These are phyloP conservation scores for Detonula confervacea DNA, from an alignment of 352 stramenopile species.

Conservation along the genomic window DNA sequence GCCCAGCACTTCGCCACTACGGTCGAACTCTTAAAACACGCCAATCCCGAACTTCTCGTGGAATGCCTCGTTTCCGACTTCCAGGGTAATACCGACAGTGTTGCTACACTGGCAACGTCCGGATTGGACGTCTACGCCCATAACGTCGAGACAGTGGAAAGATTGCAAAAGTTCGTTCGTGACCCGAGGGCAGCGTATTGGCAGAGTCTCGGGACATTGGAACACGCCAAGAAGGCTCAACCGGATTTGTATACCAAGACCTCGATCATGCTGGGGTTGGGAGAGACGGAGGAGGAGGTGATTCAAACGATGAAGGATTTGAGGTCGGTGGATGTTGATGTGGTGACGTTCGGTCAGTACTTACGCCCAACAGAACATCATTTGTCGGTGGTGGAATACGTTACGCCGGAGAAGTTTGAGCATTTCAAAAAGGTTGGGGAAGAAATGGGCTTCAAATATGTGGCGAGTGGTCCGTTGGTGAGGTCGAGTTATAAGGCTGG, in stretches of 20 bases:
- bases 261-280: constrained; percentile 98
- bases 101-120: constrained; percentile 93
- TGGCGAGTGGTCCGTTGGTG: constrained; percentile 98
- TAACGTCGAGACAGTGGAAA: constrained; percentile 99
- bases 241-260: constrained; percentile 97
- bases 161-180: constrained; percentile 89
- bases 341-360: constrained; percentile 99
- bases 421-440: constrained; percentile 91
- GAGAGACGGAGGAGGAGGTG: constrained; percentile 97
- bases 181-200: constrained; percentile 93
- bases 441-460: constrained; percentile 98
- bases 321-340: constrained; percentile 94
- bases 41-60: constrained; percentile 95
- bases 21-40: constrained; percentile 88
- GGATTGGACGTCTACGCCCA: constrained; percentile 99
- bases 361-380: constrained; percentile 97
- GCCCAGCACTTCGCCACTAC: constrained; percentile 96
- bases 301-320: constrained; percentile 95
- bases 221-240: constrained; percentile 92
- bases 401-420: constrained; percentile 96
- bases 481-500: constrained; percentile 99
- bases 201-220: constrained; percentile 96
- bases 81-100: constrained; percentile 90
- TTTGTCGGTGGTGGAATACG: constrained; percentile 98
- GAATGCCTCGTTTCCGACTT: constrained; percentile 99